A percentile compares a stretch with the other conserved stretches of the same genome.
These are phyloP conservation scores for Trametes elegans DNA, from an alignment of 768 basidiomycete species.

Conservation along the genomic window DNA sequence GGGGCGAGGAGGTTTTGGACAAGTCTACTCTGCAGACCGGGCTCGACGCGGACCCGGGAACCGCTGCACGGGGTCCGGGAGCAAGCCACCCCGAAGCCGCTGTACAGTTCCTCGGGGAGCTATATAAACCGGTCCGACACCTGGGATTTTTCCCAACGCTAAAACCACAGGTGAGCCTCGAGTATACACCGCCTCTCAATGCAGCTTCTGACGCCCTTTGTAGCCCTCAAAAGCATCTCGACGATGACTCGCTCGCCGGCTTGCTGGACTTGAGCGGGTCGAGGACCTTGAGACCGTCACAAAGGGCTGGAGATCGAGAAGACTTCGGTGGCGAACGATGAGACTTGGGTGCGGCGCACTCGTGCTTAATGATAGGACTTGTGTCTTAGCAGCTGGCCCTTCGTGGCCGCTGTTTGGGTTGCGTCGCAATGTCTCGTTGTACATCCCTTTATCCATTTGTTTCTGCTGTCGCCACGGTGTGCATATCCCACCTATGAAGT, in stretches of 20 bases:
- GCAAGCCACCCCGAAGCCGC: slow-evolving; percentile 29
- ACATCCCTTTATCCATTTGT: slow-evolving; percentile 41
- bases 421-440: slow-evolving; percentile 91
- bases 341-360: slow-evolving; percentile 86
- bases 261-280: slow-evolving; percentile 66
- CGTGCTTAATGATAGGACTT: slow-evolving; percentile 36
- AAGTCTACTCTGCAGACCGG: background rate
- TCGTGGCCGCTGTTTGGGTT: slow-evolving; percentile 67
- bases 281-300: slow-evolving; percentile 89
- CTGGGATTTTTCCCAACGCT: slow-evolving; percentile 43
- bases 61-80: slow-evolving; percentile 21
- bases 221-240: slow-evolving; percentile 88
- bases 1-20: slow-evolving; percentile 16
- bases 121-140: slow-evolving; percentile 22
- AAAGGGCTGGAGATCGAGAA: slow-evolving; percentile 68
- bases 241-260: slow-evolving; percentile 72
- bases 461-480: too few relatives aligned
- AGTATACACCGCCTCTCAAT: background rate
- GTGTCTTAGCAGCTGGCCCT: slow-evolving; percentile 49
- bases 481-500: too few relatives aligned
- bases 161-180: slow-evolving; percentile 56
- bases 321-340: slow-evolving; percentile 46
- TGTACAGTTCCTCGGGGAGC: slow-evolving; percentile 34
- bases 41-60: slow-evolving; percentile 20
- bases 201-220: slow-evolving; percentile 20